Evolutionary conservation across 305 asterid species (phyloP).

Genomic region (Fraxinus paxiana): DNA sequence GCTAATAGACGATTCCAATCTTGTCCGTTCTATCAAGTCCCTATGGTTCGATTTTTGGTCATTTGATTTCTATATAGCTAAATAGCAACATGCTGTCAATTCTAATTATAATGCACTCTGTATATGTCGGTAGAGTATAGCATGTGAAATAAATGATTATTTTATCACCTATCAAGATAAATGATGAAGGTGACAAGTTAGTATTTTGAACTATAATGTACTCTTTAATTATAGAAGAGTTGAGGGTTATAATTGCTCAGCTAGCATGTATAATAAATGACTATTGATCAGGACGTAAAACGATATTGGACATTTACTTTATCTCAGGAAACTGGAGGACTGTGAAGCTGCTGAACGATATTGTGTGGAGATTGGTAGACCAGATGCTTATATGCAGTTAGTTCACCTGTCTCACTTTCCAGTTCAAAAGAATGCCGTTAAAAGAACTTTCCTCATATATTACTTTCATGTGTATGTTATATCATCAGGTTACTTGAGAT

Average conservation of each 20-base stretch:
- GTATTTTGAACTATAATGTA: background rate
- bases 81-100: background rate
- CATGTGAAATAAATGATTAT: background rate
- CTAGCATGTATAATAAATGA: background rate
- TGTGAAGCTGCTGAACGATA: conserved; percentile 94
- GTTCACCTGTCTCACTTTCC: conserved; percentile 37
- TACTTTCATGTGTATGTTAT: conserved; percentile 17
- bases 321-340: conserved; percentile 77
- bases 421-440: conserved; percentile 19
- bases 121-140: background rate
- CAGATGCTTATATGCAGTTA: conserved; percentile 93
- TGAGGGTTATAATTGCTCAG: background rate
- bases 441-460: conserved; percentile 13
- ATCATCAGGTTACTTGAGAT: conserved; percentile 76
- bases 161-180: background rate
- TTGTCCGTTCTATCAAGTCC: background rate
- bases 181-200: background rate
- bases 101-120: background rate
- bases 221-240: conserved; percentile 11
- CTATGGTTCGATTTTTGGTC: background rate
- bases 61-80: background rate
- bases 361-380: conserved; percentile 95
- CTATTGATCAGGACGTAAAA: conserved; percentile 3
- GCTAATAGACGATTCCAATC: background rate
- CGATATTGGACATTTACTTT: conserved; percentile 14